Conservation (phyloP, 805 yeast species). For the Metschnikowia amazonensis region DNA sequence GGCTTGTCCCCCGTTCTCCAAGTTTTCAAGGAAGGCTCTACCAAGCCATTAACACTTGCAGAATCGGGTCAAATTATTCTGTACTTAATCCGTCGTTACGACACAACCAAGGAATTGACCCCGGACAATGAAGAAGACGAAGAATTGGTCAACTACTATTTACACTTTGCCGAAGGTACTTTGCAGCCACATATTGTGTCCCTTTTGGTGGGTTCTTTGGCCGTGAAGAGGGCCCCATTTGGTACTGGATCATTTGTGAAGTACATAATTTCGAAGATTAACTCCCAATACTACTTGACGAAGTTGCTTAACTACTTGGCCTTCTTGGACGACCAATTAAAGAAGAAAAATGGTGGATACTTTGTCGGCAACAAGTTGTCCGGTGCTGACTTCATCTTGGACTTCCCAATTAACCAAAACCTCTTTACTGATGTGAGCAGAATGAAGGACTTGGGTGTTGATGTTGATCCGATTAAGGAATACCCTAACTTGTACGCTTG, state of each 20-base stretch:
- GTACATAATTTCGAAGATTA: conserved; percentile 22
- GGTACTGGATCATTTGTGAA: conserved; percentile 23
- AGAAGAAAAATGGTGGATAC: conserved; percentile 30
- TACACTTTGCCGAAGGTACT: conserved; percentile 26
- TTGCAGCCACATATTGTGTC: conserved; percentile 23
- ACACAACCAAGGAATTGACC: conserved; percentile 35
- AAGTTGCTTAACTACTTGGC: conserved; percentile 24
- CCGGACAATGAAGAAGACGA: conserved; percentile 36
- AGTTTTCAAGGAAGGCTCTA: conserved; percentile 12
- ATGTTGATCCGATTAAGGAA: conserved; percentile 7
- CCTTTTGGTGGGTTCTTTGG: conserved; percentile 23
- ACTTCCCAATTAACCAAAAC: conserved; percentile 30
- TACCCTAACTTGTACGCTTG: conserved; percentile 18
- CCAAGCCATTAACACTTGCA: conserved; percentile 33
- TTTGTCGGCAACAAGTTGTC: conserved; percentile 37
- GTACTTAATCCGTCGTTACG: conserved; percentile 49
- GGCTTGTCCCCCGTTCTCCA: conserved; percentile 34
- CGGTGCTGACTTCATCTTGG: conserved; percentile 37
- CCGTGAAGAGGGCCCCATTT: conserved; percentile 28
- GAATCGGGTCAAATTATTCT: conserved; percentile 61
- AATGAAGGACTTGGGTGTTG: conserved; percentile 8
- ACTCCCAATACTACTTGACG: conserved; percentile 24
- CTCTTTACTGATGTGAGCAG: conserved; percentile 12
- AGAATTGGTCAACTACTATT: conserved; percentile 22
- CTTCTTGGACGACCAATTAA: conserved; percentile 29